These are phyloP conservation scores for Eutypa lata DNA, from an alignment of 2,329 filamentous ascomycete species.

Conservation along the genomic window DNA sequence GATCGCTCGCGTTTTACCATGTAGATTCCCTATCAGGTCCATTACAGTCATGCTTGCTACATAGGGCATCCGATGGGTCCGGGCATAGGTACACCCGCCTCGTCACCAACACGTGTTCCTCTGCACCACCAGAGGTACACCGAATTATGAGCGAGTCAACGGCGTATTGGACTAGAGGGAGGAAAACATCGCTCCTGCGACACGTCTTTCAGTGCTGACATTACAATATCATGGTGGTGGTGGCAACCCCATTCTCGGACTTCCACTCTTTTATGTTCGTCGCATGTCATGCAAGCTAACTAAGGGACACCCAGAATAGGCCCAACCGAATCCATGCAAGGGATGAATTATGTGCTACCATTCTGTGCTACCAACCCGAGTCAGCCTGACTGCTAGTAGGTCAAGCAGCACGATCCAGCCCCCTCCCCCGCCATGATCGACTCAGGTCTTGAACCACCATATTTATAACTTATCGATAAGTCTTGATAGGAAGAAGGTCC, in stretches of 20 bases:
- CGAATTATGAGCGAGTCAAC: not conserved
- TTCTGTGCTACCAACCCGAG: not conserved
- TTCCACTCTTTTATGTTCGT: not conserved
- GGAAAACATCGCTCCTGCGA: too few species aligned
- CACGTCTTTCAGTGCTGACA: too few species aligned
- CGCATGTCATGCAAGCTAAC: not conserved
- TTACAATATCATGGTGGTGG: not conserved
- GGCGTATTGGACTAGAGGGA: not conserved
- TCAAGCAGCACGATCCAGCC: not conserved
- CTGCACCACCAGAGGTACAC: not conserved
- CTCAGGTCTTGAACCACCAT: too few species aligned
- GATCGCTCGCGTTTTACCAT: conserved; percentile 18
- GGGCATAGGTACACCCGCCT: not conserved
- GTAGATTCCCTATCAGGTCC: not conserved
- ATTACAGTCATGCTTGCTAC: not conserved
- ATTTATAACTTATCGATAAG: not conserved
- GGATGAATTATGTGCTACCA: too few species aligned
- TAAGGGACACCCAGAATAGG: not conserved
- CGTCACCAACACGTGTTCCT: not conserved
- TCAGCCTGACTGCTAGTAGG: too few species aligned
- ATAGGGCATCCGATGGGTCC: not conserved
- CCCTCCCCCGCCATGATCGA: not conserved
- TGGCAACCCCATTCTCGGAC: not conserved
- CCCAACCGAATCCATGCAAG: not conserved
- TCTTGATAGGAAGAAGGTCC: not conserved